Conservation (phyloP, 257 asterid genomes). For the Nicotiana knightiana region DNA sequence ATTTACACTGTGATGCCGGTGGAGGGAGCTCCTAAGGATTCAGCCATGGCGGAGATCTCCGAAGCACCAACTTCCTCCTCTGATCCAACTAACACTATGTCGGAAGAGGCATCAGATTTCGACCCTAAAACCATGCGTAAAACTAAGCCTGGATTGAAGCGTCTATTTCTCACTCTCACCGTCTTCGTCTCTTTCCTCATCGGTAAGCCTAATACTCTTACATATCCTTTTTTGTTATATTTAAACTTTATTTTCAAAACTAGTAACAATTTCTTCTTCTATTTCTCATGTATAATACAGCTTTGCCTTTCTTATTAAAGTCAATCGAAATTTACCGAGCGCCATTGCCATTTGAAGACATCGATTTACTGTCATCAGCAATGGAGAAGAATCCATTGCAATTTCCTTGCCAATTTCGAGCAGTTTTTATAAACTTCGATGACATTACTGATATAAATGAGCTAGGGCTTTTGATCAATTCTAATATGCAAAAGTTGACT, state of each 20-base stretch:
- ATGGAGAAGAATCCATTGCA: conserved; percentile 47
- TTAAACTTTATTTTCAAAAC: background rate
- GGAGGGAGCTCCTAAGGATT: background rate
- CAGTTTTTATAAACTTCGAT: conserved; percentile 43
- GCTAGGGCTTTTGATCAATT: conserved; percentile 41
- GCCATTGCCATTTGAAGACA: conserved; percentile 81
- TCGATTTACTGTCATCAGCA: conserved; percentile 56
- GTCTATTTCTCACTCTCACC: conserved; percentile 62
- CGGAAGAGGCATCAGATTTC: conserved; percentile 19
- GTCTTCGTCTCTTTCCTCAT: conserved; percentile 67
- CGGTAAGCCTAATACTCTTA: conserved; percentile 33
- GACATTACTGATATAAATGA: conserved; percentile 25
- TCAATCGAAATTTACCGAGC: conserved; percentile 90
- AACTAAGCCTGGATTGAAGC: conserved; percentile 72
- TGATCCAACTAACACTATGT: background rate
- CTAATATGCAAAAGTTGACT: conserved; percentile 43
- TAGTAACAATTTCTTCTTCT: background rate
- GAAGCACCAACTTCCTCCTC: conserved; percentile 25
- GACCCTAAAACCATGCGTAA: conserved; percentile 55
- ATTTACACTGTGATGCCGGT: background rate
- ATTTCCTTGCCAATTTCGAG: conserved; percentile 74
- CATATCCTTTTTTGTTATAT: background rate
- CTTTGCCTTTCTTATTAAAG: conserved; percentile 62
- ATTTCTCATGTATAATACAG: conserved; percentile 26
- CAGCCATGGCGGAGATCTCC: conserved; percentile 52